Evolutionary conservation across 192 early-diverging fungal species (phyloP).

Genomic region (Pecoramyces ruminantium): DNA sequence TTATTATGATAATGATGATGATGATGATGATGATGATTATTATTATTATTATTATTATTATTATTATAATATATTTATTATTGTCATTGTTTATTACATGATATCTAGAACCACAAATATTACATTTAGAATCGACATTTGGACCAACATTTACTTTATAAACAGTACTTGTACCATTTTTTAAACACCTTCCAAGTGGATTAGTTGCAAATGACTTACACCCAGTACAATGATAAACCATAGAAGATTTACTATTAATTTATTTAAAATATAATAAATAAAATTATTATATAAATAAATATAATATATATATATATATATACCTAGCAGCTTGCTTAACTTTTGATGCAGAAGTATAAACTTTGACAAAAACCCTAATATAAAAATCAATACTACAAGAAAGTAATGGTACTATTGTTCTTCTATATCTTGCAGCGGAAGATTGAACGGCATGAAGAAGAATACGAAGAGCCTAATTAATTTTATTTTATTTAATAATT

Average conservation of each 20-base stretch:
- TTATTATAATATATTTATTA: conserved; percentile 6
- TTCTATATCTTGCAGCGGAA: conserved; percentile 65
- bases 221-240: conserved; percentile 72
- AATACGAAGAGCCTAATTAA: conserved; percentile 66
- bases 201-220: conserved; percentile 62
- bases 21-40: conserved; percentile 1
- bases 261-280: neutral
- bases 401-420: conserved; percentile 72
- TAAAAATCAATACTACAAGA: conserved; percentile 97
- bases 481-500: no score
- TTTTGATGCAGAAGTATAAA: conserved; percentile 50
- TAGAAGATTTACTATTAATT: conserved; percentile 44
- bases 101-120: conserved; percentile 48
- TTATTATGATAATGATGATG: conserved; percentile 2
- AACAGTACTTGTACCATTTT: conserved; percentile 30
- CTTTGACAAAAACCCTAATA: conserved; percentile 85
- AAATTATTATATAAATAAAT: no score
- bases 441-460: conserved; percentile 68
- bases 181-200: conserved; percentile 48
- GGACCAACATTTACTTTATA: conserved; percentile 49
- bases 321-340: conserved; percentile 64
- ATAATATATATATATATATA: neutral
- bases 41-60: neutral
- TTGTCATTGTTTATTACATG: conserved; percentile 31
- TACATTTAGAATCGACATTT: conserved; percentile 39